A percentile compares a stretch with the other conserved stretches of the same genome.
Conservation (phyloP, 176 grass and related monocot species). For the Ananas comosus region DNA sequence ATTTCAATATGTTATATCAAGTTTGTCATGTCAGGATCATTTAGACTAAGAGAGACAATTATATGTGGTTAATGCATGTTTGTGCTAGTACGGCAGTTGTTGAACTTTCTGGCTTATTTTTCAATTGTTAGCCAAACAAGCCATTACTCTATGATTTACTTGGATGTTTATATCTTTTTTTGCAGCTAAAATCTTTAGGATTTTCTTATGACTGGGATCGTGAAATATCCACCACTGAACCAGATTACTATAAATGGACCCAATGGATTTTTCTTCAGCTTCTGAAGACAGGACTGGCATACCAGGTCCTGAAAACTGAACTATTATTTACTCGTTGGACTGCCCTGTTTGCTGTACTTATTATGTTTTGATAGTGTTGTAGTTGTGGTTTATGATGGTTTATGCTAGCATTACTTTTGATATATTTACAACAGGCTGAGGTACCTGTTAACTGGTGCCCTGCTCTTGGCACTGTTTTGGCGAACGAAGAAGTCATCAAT, state of each 20-base stretch:
- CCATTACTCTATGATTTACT: not conserved
- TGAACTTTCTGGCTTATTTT: too few species aligned
- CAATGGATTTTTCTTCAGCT: constrained; percentile 99
- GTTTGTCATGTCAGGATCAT: not conserved
- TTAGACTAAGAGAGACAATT: not conserved
- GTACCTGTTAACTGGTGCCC: constrained; percentile 99
- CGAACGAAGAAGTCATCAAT: constrained; percentile 88
- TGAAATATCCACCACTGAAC: constrained; percentile 91
- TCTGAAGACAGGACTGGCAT: constrained; percentile 84
- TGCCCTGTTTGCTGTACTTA: constrained; percentile 24
- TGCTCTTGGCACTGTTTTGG: constrained; percentile 95
- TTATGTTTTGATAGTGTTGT: constrained; percentile 37
- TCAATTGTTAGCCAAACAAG: too few species aligned
- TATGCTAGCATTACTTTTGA: constrained; percentile 42
- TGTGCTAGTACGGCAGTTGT: not conserved
- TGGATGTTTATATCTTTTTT: not conserved
- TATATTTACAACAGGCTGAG: constrained; percentile 77
- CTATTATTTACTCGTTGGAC: constrained; percentile 22
- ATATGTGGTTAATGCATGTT: not conserved
- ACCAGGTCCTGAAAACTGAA: constrained; percentile 53
- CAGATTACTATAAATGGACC: constrained; percentile 92
- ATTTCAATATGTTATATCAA: not conserved
- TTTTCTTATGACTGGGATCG: constrained; percentile 97
- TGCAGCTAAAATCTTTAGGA: constrained; percentile 90
- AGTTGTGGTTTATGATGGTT: constrained; percentile 51